Evolutionary conservation across 2,329 filamentous ascomycete species (phyloP).

Genomic region (Herpotrichia juniperi): DNA sequence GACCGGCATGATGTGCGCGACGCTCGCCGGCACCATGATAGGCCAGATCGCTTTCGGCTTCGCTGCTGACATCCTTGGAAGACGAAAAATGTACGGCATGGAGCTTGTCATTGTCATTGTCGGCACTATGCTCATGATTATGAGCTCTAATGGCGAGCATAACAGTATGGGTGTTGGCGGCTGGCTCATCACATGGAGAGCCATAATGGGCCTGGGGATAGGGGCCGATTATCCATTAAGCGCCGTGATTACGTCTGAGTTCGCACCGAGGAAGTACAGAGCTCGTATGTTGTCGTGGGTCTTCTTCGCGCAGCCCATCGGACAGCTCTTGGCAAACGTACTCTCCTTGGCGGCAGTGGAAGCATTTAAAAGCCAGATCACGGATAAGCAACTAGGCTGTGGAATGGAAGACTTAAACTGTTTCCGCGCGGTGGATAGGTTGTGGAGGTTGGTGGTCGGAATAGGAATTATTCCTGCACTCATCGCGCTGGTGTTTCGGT

Average conservation of each 20-base stretch:
- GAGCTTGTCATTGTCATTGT: constrained; percentile 50
- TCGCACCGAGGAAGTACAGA: constrained; percentile 43
- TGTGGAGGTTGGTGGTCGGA: constrained; percentile 49
- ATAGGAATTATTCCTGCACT: constrained; percentile 47
- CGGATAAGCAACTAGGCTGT: constrained; percentile 18
- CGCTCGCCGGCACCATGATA: constrained; percentile 46
- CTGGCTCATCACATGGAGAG: constrained; percentile 49
- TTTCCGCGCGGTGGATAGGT: constrained; percentile 42
- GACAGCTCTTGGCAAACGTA: constrained; percentile 42
- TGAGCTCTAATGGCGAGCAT: constrained; percentile 43
- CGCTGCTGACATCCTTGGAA: constrained; percentile 45
- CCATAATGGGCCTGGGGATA: constrained; percentile 49
- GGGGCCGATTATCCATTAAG: constrained; percentile 46
- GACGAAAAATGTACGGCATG: constrained; percentile 48
- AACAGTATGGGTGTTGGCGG: constrained; percentile 45
- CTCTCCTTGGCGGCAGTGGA: constrained; percentile 36
- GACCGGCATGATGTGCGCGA: constrained; percentile 47
- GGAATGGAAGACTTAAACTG: constrained; percentile 25
- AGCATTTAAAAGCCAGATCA: constrained; percentile 32
- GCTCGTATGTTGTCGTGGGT: constrained; percentile 50
- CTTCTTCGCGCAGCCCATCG: constrained; percentile 51
- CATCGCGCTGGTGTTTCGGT: constrained; percentile 47
- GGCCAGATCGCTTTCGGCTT: constrained; percentile 48
- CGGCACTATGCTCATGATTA: constrained; percentile 46
- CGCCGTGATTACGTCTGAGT: constrained; percentile 48